Percentiles rank a stretch among this genome's conserved stretches.
Conservation (phyloP, 2,329 filamentous ascomycete species). For the Fusarium napiforme region DNA sequence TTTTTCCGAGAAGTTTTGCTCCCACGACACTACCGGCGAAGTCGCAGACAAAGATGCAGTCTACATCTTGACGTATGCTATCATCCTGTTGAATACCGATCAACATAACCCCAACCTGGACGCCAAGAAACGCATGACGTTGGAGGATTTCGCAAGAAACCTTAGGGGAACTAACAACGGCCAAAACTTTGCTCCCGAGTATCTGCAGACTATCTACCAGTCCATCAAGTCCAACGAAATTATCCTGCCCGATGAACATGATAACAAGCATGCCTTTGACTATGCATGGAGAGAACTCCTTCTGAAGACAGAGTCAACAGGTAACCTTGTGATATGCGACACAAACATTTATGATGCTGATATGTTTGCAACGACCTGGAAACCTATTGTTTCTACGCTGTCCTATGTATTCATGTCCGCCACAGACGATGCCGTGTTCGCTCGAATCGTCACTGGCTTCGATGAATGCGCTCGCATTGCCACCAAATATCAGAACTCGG, state of each 20-base stretch:
- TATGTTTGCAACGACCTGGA: slow-evolving; percentile 98
- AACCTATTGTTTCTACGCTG: slow-evolving; percentile 90
- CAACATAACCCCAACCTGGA: slow-evolving; percentile 94
- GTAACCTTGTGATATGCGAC: slow-evolving; percentile 80
- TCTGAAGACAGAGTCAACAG: slow-evolving; percentile 81
- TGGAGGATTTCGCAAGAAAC: slow-evolving; percentile 85
- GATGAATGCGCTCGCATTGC: slow-evolving; percentile 96
- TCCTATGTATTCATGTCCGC: slow-evolving; percentile 99
- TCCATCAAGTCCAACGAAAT: slow-evolving; percentile 95
- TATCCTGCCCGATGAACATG: slow-evolving; percentile 95
- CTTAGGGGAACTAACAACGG: slow-evolving; percentile 89
- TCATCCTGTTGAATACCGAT: slow-evolving; percentile 98
- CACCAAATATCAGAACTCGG: slow-evolving; percentile 81
- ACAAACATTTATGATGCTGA: slow-evolving; percentile 97
- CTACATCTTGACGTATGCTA: slow-evolving; percentile 92
- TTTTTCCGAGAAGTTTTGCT: slow-evolving; percentile 88
- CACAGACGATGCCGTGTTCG: slow-evolving; percentile 94
- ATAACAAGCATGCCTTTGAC: slow-evolving; percentile 95
- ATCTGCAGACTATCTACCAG: slow-evolving; percentile 86
- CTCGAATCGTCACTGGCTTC: slow-evolving; percentile 91
- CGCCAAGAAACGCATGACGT: slow-evolving; percentile 82
- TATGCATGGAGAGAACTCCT: slow-evolving; percentile 97
- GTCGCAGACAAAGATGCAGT: slow-evolving; percentile 88
- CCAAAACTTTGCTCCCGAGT: slow-evolving; percentile 84
- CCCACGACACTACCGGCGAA: slow-evolving; percentile 74